These are phyloP conservation scores for Magnaporthiopsis rhizophila DNA, from an alignment of 2,329 filamentous ascomycete genomes.

Conservation along the genomic window DNA sequence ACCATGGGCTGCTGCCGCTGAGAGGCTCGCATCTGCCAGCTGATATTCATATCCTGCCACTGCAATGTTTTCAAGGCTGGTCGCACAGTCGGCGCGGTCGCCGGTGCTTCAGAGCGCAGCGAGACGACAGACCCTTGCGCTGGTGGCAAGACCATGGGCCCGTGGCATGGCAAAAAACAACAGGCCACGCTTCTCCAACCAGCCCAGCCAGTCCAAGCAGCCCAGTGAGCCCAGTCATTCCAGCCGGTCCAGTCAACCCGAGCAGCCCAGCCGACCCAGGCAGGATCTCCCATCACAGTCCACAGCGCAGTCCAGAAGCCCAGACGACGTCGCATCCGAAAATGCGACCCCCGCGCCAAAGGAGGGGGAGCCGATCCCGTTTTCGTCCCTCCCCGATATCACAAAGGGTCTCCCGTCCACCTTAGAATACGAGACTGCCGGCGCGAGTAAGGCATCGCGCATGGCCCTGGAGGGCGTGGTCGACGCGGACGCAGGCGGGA, in stretches of 20 bases:
- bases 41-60: background rate
- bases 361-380: slow-evolving; percentile 34
- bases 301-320: background rate
- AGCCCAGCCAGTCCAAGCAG: background rate
- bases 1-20: background rate
- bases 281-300: background rate
- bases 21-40: background rate
- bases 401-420: slow-evolving; percentile 94
- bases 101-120: background rate
- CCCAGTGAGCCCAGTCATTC: background rate
- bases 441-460: slow-evolving; percentile 29
- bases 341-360: slow-evolving; percentile 5
- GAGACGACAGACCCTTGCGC: background rate
- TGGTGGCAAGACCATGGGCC: slow-evolving; percentile 4
- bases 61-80: slow-evolving; percentile 5
- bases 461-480: slow-evolving; percentile 28
- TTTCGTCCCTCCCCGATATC: slow-evolving; percentile 74
- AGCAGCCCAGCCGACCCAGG: background rate
- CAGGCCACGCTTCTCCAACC: background rate
- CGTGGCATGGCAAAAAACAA: slow-evolving; percentile 7
- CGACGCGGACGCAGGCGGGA: slow-evolving; percentile 37
- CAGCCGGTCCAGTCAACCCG: background rate
- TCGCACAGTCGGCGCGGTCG: slow-evolving; percentile 4
- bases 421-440: slow-evolving; percentile 64
- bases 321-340: background rate